A percentile compares a stretch with the other conserved stretches of the same genome.
Conservation (phyloP, 2,329 filamentous ascomycete genomes). For the Alternaria consortialis region DNA sequence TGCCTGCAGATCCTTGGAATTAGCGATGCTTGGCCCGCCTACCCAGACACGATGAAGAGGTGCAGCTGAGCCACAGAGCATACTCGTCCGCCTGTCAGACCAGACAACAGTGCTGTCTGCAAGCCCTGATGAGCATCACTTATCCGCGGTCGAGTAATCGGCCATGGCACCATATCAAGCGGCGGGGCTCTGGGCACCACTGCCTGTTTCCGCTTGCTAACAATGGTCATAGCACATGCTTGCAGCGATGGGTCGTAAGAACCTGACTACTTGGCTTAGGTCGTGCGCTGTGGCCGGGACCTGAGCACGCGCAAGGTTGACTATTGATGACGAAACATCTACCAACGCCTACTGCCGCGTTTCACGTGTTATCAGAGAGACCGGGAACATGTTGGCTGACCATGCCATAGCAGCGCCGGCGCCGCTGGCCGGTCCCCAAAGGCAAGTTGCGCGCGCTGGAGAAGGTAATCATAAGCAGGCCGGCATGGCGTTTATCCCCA, state of each 20-base stretch:
- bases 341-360: conserved; percentile 29
- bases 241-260: conserved; percentile 21
- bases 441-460: conserved; percentile 16
- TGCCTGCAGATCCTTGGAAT: conserved; percentile 29
- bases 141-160: conserved; percentile 12
- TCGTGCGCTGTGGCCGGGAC: conserved; percentile 11
- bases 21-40: conserved; percentile 19
- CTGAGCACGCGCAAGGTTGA: conserved; percentile 24
- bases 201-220: conserved; percentile 24
- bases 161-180: conserved; percentile 22
- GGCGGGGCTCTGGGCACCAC: conserved; percentile 22
- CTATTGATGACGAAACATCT: conserved; percentile 24
- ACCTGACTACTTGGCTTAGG: conserved; percentile 7
- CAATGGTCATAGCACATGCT: conserved; percentile 23
- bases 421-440: conserved; percentile 19
- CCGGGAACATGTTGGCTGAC: conserved; percentile 20
- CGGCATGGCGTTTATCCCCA: conserved; percentile 16
- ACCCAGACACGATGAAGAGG: conserved; percentile 11
- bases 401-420: conserved; percentile 11
- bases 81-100: conserved; percentile 24
- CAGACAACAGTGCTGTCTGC: conserved; percentile 16
- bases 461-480: conserved; percentile 31
- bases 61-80: conserved; percentile 17
- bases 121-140: conserved; percentile 17
- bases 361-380: conserved; percentile 40